Conservation (phyloP, 2,329 filamentous ascomycete genomes). For the Fusarium nygamai region DNA sequence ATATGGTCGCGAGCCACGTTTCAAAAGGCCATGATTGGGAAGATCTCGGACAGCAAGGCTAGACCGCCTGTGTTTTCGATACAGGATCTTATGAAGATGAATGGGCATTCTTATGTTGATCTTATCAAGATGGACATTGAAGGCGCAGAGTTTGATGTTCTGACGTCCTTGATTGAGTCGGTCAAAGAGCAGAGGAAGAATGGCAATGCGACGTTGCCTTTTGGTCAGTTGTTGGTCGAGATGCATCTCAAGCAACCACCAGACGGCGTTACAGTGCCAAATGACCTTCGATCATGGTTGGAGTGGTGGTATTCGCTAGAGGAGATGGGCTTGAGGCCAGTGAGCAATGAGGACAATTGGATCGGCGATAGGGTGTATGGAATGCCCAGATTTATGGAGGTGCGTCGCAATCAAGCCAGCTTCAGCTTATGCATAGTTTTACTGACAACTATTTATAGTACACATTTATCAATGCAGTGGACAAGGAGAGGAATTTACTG, state of each 20-base stretch:
- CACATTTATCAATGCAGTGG: background rate
- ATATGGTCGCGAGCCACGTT: background rate
- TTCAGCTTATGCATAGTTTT: rapidly evolving
- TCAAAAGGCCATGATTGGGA: background rate
- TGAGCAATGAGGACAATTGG: background rate
- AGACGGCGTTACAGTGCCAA: background rate
- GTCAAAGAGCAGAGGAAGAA: background rate
- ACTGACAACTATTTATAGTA: background rate
- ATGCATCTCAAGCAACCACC: background rate
- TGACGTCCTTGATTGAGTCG: background rate
- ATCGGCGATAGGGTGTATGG: background rate
- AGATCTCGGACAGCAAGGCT: background rate
- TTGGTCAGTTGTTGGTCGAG: background rate
- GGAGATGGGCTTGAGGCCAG: background rate
- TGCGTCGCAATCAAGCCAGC: background rate
- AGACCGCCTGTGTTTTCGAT: background rate
- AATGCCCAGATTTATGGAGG: background rate
- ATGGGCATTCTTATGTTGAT: background rate
- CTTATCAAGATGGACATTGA: slow-evolving; percentile 1
- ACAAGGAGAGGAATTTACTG: background rate
- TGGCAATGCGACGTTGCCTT: background rate
- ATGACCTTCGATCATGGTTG: background rate
- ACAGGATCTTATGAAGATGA: background rate
- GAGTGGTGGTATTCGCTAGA: slow-evolving; percentile 1
- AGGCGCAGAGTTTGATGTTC: background rate